Base-by-base conservation (phyloP, 73 alveolate genomes). In the Paramecium pentaurelia region DNA sequence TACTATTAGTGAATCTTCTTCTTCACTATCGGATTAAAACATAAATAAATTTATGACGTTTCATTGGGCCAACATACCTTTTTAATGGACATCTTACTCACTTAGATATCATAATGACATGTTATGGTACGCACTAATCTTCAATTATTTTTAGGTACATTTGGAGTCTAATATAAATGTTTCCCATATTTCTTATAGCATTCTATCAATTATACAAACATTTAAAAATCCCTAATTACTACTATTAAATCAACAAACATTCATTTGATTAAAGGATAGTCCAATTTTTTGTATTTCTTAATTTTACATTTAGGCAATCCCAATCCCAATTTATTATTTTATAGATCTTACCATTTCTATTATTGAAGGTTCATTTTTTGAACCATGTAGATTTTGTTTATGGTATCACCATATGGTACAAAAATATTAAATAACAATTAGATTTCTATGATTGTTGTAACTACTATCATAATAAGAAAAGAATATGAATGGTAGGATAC, bases 21-120 rank as follows among this genome's bases (percentile, higher is more conserved):
- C 84, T 64, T 64, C 84, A 54, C 70, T 54, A 64, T 64, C 84
- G 42, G 84, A 64, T 64, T 64, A 64, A 64, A 64, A 64, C 84
- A 64, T 64, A 64, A 64, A 64, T 64, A 64, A 64, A 73, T 36
- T 73, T 37, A 73, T 73, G 87, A 73, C 87, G 37, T 73, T 73
- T 38, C 47, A 30, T 14, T 34, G 87, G 87, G 25, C 87, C 14
- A 73, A 73, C 32, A 73, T 73, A 11, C 87, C 87, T n/a, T 73
- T 73, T 73, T n/a, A 73, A 73, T 34, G 30, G 87, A 40, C 58
- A 73, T 4, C 37, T n/a, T 36, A 20, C n/a, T 73, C 87, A 22
- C 34, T 73, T 2, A 36, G 87, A 73, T 73, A 73, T 73, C 60
- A 73, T 38, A 73, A 73, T 73, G 87, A 73, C 60, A 73, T 73